Evolutionary conservation across 345 rosid genomes (phyloP).

Genomic region (Ceriops zippeliana): DNA sequence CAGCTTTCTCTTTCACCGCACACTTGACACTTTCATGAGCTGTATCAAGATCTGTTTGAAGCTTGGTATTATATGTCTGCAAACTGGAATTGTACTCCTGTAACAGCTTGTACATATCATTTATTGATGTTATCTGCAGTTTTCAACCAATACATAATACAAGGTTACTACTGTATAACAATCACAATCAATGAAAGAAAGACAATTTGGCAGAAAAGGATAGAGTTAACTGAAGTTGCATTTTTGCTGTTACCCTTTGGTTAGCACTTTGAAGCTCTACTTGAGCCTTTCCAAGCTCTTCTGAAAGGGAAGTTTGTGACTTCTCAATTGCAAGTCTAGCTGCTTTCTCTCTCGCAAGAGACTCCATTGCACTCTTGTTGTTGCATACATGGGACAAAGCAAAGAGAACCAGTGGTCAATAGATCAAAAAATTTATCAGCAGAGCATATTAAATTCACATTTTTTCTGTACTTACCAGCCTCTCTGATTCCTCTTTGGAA

Average conservation of each 20-base stretch:
- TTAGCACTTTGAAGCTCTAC: constrained; percentile 86
- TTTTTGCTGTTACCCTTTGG: constrained; percentile 68
- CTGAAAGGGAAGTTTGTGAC: constrained; percentile 64
- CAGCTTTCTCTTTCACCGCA: constrained; percentile 78
- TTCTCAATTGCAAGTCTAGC: constrained; percentile 60
- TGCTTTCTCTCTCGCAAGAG: constrained; percentile 79
- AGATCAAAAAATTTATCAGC: background rate
- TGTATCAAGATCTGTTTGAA: constrained; percentile 84
- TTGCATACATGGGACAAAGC: constrained; percentile 1
- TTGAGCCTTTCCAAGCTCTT: constrained; percentile 76
- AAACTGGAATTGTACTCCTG: constrained; percentile 95
- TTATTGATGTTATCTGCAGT: constrained; percentile 75
- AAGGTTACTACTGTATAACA: background rate
- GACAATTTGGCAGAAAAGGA: background rate
- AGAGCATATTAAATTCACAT: constrained; percentile 6
- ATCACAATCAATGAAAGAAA: background rate
- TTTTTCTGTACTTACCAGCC: constrained; percentile 47
- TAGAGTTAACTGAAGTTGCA: constrained; percentile 2
- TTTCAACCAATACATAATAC: constrained; percentile 6
- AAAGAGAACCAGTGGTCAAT: constrained; percentile 5
- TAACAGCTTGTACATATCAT: constrained; percentile 92
- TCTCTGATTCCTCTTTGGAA: constrained; percentile 80
- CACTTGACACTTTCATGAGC: constrained; percentile 75
- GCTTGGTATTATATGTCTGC: constrained; percentile 88
- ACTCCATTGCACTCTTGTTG: constrained; percentile 66